phyloP scores from a whole-genome alignment of 345 rosid genomes.

The Salix exigua region DNA sequence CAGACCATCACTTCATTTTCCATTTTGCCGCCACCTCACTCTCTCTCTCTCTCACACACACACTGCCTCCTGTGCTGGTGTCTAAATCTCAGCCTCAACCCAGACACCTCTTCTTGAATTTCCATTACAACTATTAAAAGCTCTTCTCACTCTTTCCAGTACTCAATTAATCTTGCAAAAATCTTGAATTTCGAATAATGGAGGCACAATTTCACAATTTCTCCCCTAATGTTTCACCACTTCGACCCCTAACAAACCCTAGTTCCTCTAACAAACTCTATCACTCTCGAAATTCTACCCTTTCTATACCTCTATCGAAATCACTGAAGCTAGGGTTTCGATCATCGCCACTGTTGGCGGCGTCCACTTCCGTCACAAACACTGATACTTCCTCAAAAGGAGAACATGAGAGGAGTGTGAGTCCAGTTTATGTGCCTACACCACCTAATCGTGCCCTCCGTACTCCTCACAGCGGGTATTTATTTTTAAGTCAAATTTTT shows the following conservation, averaged over 20 bases:
- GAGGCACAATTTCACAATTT: slow-evolving; percentile 12
- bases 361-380: slow-evolving; percentile 26
- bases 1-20: too few relatives aligned
- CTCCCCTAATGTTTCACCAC: slow-evolving; percentile 8
- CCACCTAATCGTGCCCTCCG: slow-evolving; percentile 62
- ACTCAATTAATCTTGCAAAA: too few relatives aligned
- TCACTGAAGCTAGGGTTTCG: not conserved
- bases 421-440: slow-evolving; percentile 62
- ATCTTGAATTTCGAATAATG: not conserved
- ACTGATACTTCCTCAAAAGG: slow-evolving; percentile 10
- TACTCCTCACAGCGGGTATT: slow-evolving; percentile 95
- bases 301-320: slow-evolving; percentile 5
- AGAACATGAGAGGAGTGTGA: slow-evolving; percentile 15
- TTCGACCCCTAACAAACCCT: slow-evolving; percentile 6
- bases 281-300: slow-evolving; percentile 4
- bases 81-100: too few relatives aligned
- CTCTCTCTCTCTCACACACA: too few relatives aligned
- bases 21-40: too few relatives aligned
- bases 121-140: too few relatives aligned
- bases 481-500: not conserved
- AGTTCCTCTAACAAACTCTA: slow-evolving; percentile 11
- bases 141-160: too few relatives aligned
- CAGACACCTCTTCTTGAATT: too few relatives aligned
- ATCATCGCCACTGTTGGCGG: slow-evolving; percentile 19
- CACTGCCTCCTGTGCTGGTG: too few relatives aligned